These are phyloP conservation scores for Phialophora tarda DNA, from an alignment of 2,329 filamentous ascomycete species.

Conservation along the genomic window DNA sequence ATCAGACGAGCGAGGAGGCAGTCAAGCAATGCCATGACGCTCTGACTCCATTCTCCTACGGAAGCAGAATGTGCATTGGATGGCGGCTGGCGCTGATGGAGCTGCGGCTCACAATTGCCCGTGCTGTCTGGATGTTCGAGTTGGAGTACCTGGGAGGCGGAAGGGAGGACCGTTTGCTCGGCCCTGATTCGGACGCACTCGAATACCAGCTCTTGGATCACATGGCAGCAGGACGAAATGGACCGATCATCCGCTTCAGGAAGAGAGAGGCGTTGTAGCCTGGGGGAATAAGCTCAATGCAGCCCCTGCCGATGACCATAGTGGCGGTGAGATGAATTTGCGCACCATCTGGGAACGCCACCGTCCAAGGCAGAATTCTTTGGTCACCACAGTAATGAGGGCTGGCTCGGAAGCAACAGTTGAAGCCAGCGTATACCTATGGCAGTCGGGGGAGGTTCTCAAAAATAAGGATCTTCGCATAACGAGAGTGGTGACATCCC, in stretches of 20 bases:
- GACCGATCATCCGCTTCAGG: slow-evolving; percentile 25
- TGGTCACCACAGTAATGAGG: not conserved
- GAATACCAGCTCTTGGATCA: slow-evolving; percentile 25
- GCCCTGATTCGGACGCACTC: slow-evolving; percentile 6
- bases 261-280: slow-evolving; percentile 16
- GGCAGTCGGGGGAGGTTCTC: not conserved
- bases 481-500: not conserved
- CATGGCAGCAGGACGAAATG: slow-evolving; percentile 21
- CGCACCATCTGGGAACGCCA: slow-evolving; percentile 2
- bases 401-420: not conserved
- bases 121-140: slow-evolving; percentile 10
- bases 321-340: slow-evolving; percentile 5
- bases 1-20: slow-evolving; percentile 48
- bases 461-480: not conserved
- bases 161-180: slow-evolving; percentile 6
- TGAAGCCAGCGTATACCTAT: not conserved
- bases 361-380: not conserved
- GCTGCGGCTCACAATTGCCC: slow-evolving; percentile 5
- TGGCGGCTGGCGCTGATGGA: slow-evolving; percentile 6
- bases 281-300: not conserved
- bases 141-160: slow-evolving; percentile 11
- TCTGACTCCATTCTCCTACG: slow-evolving; percentile 18
- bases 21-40: slow-evolving; percentile 48
- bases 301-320: not conserved
- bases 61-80: slow-evolving; percentile 15